A percentile compares a stretch with the other conserved stretches of the same genome.
Evolutionary conservation across 1,284 basidiomycete species (phyloP).

Genomic region (Boletus holoroseus): DNA sequence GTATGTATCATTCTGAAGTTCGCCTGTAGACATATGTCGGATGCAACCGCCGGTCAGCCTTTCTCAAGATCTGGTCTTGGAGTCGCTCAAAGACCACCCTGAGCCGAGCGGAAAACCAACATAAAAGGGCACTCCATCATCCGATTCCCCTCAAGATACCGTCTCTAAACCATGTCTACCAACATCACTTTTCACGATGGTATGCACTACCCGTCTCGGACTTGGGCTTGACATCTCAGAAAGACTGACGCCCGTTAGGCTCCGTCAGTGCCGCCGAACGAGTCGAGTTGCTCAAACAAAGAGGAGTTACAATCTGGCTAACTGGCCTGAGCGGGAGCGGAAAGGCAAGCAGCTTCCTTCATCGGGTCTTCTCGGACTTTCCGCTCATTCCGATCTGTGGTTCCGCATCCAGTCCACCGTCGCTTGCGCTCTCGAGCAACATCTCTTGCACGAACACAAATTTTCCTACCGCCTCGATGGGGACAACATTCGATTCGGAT

Average conservation of each 20-base stretch:
- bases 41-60: constrained; percentile 3
- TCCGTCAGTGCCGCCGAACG: constrained; percentile 71
- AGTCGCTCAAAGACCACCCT: not conserved
- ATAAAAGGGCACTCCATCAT: constrained; percentile 11
- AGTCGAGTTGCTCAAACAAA: constrained; percentile 63
- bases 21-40: constrained; percentile 1
- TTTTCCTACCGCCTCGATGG: constrained; percentile 93
- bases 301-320: constrained; percentile 88
- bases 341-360: constrained; percentile 52
- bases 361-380: not conserved
- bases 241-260: constrained; percentile 42
- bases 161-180: constrained; percentile 24
- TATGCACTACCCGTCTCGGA: constrained; percentile 8
- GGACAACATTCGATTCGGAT: constrained; percentile 93
- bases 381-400: not conserved
- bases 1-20: not conserved
- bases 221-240: not conserved
- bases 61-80: constrained; percentile 15
- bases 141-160: constrained; percentile 2
- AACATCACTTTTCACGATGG: constrained; percentile 35
- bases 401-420: constrained; percentile 75
- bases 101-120: not conserved
- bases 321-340: constrained; percentile 91
- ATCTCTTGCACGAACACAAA: constrained; percentile 82
- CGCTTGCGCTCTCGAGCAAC: constrained; percentile 94